Conservation (phyloP, 805 yeast genomes). For the Ogataea allantospora region DNA sequence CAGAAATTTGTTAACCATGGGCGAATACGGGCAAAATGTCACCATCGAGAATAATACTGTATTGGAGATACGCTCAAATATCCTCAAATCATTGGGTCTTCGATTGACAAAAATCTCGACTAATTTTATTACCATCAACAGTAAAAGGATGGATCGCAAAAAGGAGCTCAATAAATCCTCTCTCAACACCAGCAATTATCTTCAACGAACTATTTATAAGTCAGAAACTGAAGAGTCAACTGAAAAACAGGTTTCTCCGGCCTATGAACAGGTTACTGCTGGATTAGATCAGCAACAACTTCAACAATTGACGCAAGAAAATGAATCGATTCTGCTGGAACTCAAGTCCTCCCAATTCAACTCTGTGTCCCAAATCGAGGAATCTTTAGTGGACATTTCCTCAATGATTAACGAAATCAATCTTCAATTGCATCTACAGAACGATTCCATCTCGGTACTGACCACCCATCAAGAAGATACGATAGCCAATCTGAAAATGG, state of each 20-base stretch:
- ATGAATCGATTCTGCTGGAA: slow-evolving; percentile 48
- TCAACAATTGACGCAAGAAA: slow-evolving; percentile 57
- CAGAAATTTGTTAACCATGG: slow-evolving; percentile 31
- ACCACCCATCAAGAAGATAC: slow-evolving; percentile 67
- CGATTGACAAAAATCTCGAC: slow-evolving; percentile 42
- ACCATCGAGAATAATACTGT: slow-evolving; percentile 38
- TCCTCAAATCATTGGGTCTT: slow-evolving; percentile 48
- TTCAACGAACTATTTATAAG: slow-evolving; percentile 4
- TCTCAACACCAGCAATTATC: slow-evolving; percentile 21
- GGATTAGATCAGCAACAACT: slow-evolving; percentile 48
- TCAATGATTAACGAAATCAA: slow-evolving; percentile 72
- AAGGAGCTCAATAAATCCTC: slow-evolving; percentile 37
- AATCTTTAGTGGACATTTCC: slow-evolving; percentile 68
- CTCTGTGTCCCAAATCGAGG: slow-evolving; percentile 59
- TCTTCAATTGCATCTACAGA: slow-evolving; percentile 69
- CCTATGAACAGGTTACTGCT: slow-evolving; percentile 35
- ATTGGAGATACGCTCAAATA: slow-evolving; percentile 45
- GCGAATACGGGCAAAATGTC: slow-evolving; percentile 37
- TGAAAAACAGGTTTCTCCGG: slow-evolving; percentile 33
- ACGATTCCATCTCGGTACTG: slow-evolving; percentile 62
- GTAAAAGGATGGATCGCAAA: slow-evolving; percentile 44
- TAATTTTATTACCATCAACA: slow-evolving; percentile 48
- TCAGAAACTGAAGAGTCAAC: slow-evolving; percentile 34
- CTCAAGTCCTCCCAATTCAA: slow-evolving; percentile 58
- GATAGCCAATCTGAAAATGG: slow-evolving; percentile 61